These are phyloP conservation scores for Fusarium sp. DNA, from an alignment of 2,329 filamentous ascomycete species.

Conservation along the genomic window DNA sequence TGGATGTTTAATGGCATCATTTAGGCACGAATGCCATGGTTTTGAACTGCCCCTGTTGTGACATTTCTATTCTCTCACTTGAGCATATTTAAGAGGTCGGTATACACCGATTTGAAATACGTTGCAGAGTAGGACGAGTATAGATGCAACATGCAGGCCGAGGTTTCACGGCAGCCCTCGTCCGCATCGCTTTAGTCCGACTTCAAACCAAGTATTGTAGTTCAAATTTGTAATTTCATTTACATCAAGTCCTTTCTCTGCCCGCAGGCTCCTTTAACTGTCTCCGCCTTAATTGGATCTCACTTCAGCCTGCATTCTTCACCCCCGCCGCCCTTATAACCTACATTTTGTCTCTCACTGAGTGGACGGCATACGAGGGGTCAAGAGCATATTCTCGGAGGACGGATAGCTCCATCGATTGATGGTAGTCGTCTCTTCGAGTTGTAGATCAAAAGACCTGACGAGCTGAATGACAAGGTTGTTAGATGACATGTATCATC, in stretches of 20 bases:
- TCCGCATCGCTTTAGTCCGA: background rate
- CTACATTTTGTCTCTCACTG: background rate
- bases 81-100: background rate
- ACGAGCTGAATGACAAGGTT: background rate
- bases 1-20: background rate
- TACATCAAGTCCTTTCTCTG: background rate
- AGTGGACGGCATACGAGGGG: background rate
- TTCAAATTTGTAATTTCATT: background rate
- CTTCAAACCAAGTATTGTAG: background rate
- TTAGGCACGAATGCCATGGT: background rate
- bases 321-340: background rate
- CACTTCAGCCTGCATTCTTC: background rate
- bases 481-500: background rate
- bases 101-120: background rate
- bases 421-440: background rate
- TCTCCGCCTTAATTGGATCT: background rate
- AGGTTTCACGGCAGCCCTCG: background rate
- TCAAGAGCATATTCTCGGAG: background rate
- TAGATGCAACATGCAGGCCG: background rate
- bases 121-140: background rate
- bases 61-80: background rate
- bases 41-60: background rate
- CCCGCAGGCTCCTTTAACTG: background rate
- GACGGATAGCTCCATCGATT: background rate
- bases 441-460: background rate